Conservation (phyloP, 83 land plant species). For the Thuja plicata region DNA sequence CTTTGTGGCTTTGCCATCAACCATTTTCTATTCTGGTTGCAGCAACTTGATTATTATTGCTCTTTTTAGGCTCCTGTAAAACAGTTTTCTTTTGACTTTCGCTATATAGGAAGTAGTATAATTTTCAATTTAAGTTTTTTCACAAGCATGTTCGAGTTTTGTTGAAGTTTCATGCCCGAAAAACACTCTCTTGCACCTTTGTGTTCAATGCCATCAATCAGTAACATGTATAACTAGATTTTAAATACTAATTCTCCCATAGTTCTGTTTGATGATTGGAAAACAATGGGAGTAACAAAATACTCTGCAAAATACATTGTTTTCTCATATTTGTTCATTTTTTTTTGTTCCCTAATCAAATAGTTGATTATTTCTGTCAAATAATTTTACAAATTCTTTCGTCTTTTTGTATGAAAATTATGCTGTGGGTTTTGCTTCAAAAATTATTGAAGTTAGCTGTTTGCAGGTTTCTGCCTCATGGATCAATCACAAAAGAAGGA, state of each 20-base stretch:
- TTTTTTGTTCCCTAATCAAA: background rate
- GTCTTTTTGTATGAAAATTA: background rate
- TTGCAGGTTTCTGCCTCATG: conserved; percentile 13
- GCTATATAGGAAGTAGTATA: background rate
- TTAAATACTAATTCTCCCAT: background rate
- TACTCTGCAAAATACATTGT: background rate
- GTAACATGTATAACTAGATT: background rate
- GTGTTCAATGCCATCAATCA: background rate
- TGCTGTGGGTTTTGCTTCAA: background rate
- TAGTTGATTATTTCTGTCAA: background rate
- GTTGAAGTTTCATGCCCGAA: background rate
- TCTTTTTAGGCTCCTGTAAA: background rate
- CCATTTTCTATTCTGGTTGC: background rate
- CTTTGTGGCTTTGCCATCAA: background rate
- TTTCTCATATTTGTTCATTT: background rate
- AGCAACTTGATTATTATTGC: background rate
- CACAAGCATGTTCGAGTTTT: background rate
- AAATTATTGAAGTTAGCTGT: background rate
- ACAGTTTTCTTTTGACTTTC: background rate
- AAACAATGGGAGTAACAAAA: background rate
- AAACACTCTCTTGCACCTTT: background rate
- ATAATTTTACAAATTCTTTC: background rate
- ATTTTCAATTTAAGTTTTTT: background rate
- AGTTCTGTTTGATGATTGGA: background rate
- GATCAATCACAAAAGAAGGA: background rate